Evolutionary conservation across 441 rosid species (phyloP), one percentile per base, ranked within the genome.

Genomic region (Macaranga tanarius): DNA sequence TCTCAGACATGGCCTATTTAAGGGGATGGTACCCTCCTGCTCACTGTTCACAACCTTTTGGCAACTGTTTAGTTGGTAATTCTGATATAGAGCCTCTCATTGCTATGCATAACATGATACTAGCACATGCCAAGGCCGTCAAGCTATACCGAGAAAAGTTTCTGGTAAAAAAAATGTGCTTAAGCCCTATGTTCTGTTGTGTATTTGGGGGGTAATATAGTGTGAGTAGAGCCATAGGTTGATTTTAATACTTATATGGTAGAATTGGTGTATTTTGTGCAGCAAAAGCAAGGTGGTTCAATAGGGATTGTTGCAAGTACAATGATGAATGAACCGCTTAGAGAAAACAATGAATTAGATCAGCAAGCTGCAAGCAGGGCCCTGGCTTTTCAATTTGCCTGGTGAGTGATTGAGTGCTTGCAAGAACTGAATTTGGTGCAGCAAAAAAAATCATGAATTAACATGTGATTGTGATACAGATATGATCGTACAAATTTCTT

Each of bases 101-200:
- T 50, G 84, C 73, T 10, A 15, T 76, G 55, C 86, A 85, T 75
- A 81, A 82, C 31, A 76, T 87, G 79, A 51, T 86, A 70, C 54
- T 85, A 65, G 77, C 86, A 52, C 91, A 87, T 76, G 85, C 85
- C 68, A 75, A 75, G 70, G 87, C 85, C 17, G 85, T 73, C n/a
- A 72, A 80, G 63, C 74, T 79, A 11, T 85, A 87, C 69, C 71
- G 84, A 12, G 25, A 78, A 11, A 67, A 34, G 1, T 84, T 72
- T 62, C 83, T 82, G 89, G 87, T 84, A 68, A 38, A 4, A 5
- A 11, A 67, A 4, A 54, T 54, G n/a, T 61, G 0, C 31, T 28
- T 48, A 1, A 48, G 10, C 51, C 51, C 17, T 48, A 45, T 25
- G 19, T 55, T 52, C 13, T 9, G 9, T 40, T 23, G 22, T 3